A percentile compares a stretch with the other conserved stretches of the same genome.
Conservation (phyloP, 257 asterid genomes). For the Fraxinus excelsior region DNA sequence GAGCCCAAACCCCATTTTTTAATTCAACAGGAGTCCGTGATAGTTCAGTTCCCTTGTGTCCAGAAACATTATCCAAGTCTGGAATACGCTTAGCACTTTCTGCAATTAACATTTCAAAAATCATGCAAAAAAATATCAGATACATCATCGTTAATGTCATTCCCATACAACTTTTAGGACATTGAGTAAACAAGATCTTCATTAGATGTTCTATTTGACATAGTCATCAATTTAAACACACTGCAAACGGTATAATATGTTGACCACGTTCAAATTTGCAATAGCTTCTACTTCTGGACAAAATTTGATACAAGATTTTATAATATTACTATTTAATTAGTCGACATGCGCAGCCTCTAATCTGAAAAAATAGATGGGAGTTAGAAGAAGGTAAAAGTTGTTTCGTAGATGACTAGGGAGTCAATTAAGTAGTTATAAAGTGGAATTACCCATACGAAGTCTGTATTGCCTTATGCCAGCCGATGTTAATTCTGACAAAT, state of each 20-base stretch:
- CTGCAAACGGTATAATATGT: not conserved
- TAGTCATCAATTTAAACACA: not conserved
- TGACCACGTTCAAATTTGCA: not conserved
- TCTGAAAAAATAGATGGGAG: not conserved
- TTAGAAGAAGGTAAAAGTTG: not conserved
- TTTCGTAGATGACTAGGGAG: not conserved
- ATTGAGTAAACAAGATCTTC: slow-evolving; percentile 9
- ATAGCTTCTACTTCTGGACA: not conserved
- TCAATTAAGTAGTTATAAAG: slow-evolving; percentile 7
- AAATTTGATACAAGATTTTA: not conserved
- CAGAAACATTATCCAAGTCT: slow-evolving; percentile 53
- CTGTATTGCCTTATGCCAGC: slow-evolving; percentile 58
- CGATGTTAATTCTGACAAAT: slow-evolving; percentile 51
- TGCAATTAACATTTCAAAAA: slow-evolving; percentile 35
- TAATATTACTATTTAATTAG: not conserved
- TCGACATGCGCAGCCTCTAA: not conserved
- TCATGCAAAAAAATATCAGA: not conserved
- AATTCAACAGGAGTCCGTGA: slow-evolving; percentile 71
- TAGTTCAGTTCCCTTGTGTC: slow-evolving; percentile 75
- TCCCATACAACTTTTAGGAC: not conserved
- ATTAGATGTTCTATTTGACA: slow-evolving; percentile 4
- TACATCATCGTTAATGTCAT: not conserved
- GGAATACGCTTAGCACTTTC: slow-evolving; percentile 71
- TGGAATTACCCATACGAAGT: slow-evolving; percentile 59
- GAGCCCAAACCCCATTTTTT: slow-evolving; percentile 84